These are phyloP conservation scores for Yamadazyma sp. DNA, from an alignment of 1,139 yeast species.

Conservation along the genomic window DNA sequence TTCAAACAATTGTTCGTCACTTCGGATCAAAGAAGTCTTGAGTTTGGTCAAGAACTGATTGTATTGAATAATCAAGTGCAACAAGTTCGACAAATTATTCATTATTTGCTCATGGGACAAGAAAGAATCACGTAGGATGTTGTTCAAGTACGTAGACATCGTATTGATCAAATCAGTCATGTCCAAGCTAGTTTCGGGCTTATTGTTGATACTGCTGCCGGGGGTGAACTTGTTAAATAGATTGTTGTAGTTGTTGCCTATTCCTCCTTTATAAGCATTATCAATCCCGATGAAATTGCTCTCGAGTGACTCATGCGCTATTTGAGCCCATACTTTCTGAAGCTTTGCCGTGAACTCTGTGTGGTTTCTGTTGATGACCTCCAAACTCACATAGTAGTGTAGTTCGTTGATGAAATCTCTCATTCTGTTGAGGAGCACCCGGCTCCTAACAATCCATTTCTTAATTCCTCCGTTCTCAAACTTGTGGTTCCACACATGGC, in stretches of 20 bases:
- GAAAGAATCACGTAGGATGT: constrained; percentile 66
- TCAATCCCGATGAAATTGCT: constrained; percentile 9
- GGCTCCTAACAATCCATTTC: constrained; percentile 59
- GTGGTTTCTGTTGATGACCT: constrained; percentile 64
- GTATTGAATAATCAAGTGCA: constrained; percentile 52
- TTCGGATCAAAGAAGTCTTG: constrained; percentile 54
- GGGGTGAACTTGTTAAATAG: constrained; percentile 27
- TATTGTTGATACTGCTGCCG: neutral
- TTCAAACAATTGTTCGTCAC: constrained; percentile 48
- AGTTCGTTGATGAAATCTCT: constrained; percentile 58
- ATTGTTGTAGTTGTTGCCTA: constrained; percentile 22
- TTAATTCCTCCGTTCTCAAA: constrained; percentile 41
- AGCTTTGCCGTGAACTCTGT: constrained; percentile 32
- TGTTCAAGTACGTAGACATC: constrained; percentile 61
- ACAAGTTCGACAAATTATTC: constrained; percentile 43
- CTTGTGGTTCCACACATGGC: constrained; percentile 63
- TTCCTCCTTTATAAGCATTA: constrained; percentile 8
- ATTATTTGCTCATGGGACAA: constrained; percentile 62
- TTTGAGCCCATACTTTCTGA: constrained; percentile 16
- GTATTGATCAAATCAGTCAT: constrained; percentile 51
- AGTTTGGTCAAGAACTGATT: constrained; percentile 55
- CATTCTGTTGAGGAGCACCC: constrained; percentile 63
- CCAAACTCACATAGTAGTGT: constrained; percentile 55
- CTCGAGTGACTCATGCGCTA: constrained; percentile 17
- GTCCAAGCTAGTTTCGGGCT: constrained; percentile 23